These are phyloP conservation scores for Niebla homalea DNA, from an alignment of 495 filamentous ascomycete species.

Conservation along the genomic window DNA sequence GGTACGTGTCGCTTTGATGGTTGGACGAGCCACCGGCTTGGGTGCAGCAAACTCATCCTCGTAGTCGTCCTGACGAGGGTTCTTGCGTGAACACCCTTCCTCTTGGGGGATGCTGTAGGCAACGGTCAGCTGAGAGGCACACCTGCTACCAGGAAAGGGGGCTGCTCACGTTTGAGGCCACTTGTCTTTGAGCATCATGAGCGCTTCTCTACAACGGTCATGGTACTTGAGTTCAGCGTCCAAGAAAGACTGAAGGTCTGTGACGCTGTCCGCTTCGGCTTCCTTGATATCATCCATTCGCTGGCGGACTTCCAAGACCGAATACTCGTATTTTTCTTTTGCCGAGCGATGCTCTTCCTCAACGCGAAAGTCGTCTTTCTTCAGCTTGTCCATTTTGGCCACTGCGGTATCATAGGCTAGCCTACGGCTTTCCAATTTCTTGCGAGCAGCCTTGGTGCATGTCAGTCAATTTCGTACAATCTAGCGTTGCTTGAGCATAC, in stretches of 20 bases:
- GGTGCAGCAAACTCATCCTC: constrained; percentile 43
- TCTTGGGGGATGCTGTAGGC: constrained; percentile 12
- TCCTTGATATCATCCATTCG: constrained; percentile 97
- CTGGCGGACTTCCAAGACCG: constrained; percentile 80
- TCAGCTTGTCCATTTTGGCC: constrained; percentile 84
- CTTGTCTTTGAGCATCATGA: constrained; percentile 51
- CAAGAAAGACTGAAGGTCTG: constrained; percentile 67
- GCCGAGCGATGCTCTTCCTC: constrained; percentile 87
- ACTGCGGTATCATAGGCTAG: constrained; percentile 85
- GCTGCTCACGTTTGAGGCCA: constrained; percentile 48
- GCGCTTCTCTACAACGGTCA: constrained; percentile 70
- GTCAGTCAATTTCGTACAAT: constrained; percentile 2
- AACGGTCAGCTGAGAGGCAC: no score
- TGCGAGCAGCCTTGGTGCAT: constrained; percentile 53
- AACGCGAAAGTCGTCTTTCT: constrained; percentile 81
- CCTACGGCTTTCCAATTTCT: constrained; percentile 86
- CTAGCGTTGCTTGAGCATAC: constrained; percentile 27
- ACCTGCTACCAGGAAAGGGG: no score
- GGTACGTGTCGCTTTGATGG: constrained; percentile 44
- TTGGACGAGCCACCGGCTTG: constrained; percentile 36
- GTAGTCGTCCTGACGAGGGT: constrained; percentile 45
- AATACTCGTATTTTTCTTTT: constrained; percentile 94
- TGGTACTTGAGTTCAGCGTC: constrained; percentile 88
- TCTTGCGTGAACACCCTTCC: constrained; percentile 42
- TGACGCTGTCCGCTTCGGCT: constrained; percentile 70